Evolutionary conservation across 768 basidiomycete species (phyloP), one percentile per base, ranked within the genome.

Genomic region (Brasilioporus rufonigricans): DNA sequence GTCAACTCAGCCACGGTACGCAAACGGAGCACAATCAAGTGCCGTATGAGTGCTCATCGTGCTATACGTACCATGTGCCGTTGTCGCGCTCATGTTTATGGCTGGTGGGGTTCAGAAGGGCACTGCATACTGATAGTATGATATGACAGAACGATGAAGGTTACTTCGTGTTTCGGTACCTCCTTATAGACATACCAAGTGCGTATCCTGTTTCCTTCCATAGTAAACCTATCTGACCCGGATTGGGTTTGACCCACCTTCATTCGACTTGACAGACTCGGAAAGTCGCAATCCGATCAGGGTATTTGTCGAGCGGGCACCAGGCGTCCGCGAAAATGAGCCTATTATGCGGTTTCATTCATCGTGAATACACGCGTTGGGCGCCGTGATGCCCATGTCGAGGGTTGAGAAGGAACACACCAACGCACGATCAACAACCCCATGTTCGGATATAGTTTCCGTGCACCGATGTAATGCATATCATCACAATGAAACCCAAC

Each of bases 151-250:
- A 90, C 58, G 80, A 81, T 46, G 80, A 86, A 48, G 90, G 89
- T 9, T 84, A 87, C 65, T 93, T 89, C 66, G 80, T 85, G 53
- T 87, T 87, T 69, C 80, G 85, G 47, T 91, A 91, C 68, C 76
- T 92, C 46, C 76, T 91, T 41, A 78, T 92, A 39, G 89, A 92
- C 70, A 79, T 92, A 53, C 90, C 90, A 32, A 84, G 89, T 91
- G 70, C 57, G 87, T 75, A 45, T 54, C 35, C 23, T 61, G 53
- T 45, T 68, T 65, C 18, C 65, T 67, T 23, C 66, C 29, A 23
- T 39, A 21, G 38, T 48, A 29, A n/a, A 52, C 29, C 41, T 39
- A 23, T 8, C 38, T 36, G 16, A 40, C 41, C 7, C 38, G 12
- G 19, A 48, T n/a, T 55, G 54, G 36, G n/a, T n/a, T 48, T 33